phyloP scores from a whole-genome alignment of 75 land plant species.

The Sequoia sempervirens region DNA sequence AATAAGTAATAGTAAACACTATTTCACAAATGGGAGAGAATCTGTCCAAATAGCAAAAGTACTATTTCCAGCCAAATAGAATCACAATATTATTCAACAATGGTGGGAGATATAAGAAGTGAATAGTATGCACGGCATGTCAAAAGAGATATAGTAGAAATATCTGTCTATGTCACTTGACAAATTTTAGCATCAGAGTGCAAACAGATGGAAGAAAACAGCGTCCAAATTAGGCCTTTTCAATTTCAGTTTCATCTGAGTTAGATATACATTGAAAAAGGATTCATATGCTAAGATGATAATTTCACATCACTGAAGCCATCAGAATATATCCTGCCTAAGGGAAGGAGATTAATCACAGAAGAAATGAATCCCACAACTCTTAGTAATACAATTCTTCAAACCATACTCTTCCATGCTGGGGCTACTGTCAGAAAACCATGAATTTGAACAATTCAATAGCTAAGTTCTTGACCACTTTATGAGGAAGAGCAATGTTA shows the following conservation, averaged over 20 bases:
- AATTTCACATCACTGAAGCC: background rate
- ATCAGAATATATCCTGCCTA: background rate
- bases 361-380: background rate
- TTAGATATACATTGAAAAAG: too few species aligned
- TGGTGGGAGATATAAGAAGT: background rate
- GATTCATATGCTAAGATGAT: background rate
- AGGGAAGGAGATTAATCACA: background rate
- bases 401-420: background rate
- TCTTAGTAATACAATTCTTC: background rate
- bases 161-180: too few species aligned
- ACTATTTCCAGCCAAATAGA: background rate
- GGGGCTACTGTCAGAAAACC: too few species aligned
- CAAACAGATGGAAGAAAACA: background rate
- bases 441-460: background rate
- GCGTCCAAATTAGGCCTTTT: background rate
- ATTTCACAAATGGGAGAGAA: background rate
- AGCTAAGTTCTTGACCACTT: background rate
- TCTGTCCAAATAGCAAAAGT: background rate
- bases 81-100: background rate
- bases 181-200: background rate
- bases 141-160: background rate
- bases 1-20: background rate
- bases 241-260: background rate
- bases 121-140: background rate
- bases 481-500: background rate